These are phyloP conservation scores for Thinopyrum elongatum DNA, from an alignment of 176 grass and related monocot species.

Conservation along the genomic window DNA sequence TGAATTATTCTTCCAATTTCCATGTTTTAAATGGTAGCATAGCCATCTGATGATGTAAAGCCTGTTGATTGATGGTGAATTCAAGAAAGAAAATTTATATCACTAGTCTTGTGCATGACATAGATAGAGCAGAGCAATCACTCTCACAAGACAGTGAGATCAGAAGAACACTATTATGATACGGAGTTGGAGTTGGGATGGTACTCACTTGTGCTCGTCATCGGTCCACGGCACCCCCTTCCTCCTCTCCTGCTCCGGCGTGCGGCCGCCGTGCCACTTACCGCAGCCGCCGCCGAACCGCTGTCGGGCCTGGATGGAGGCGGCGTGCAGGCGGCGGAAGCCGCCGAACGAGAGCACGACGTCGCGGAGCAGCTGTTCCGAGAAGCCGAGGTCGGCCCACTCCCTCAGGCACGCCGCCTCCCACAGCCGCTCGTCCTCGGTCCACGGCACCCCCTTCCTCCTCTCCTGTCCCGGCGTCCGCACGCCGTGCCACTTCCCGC, in stretches of 20 bases:
- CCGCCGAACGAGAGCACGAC: slow-evolving; percentile 51
- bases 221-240: slow-evolving; percentile 93
- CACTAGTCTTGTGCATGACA: slow-evolving; percentile 16
- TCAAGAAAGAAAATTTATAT: slow-evolving; percentile 15
- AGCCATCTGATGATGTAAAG: slow-evolving; percentile 23
- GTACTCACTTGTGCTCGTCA: slow-evolving; percentile 76
- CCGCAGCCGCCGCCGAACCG: slow-evolving; percentile 13
- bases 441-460: slow-evolving; percentile 94
- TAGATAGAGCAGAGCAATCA: slow-evolving; percentile 29
- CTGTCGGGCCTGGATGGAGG: slow-evolving; percentile 19
- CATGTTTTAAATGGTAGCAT: background rate
- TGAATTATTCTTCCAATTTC: background rate
- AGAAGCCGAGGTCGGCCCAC: slow-evolving; percentile 31
- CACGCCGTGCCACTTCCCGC: slow-evolving; percentile 44
- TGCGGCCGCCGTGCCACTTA: slow-evolving; percentile 45
- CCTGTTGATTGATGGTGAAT: slow-evolving; percentile 19
- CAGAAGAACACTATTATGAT: background rate
- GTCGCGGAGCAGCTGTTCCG: slow-evolving; percentile 36
- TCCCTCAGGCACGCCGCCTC: slow-evolving; percentile 60
- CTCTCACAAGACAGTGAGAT: slow-evolving; percentile 20
- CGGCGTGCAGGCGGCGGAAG: slow-evolving; percentile 56
- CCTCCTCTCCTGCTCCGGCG: slow-evolving; percentile 80
- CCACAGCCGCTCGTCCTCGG: slow-evolving; percentile 77
- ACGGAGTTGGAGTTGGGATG: background rate
- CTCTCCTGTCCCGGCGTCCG: slow-evolving; percentile 70